These are phyloP conservation scores for Rhizophora apiculata DNA, from an alignment of 345 rosid species.

Conservation along the genomic window DNA sequence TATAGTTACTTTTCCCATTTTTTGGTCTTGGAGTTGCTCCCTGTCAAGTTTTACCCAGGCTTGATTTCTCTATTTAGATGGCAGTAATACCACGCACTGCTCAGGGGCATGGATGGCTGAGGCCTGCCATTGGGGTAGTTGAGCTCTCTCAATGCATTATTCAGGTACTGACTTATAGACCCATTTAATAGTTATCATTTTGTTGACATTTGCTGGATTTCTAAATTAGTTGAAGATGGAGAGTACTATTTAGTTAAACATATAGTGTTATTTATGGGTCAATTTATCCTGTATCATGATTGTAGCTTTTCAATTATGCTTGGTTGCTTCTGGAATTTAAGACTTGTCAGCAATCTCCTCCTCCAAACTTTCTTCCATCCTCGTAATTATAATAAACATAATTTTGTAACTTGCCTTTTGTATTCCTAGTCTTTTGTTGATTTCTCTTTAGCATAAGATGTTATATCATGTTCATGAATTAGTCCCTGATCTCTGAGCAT, in stretches of 20 bases:
- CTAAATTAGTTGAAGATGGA: no score
- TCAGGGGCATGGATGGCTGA: conserved; percentile 97
- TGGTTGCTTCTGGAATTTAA: no score
- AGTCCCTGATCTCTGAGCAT: no score
- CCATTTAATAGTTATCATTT: not conserved
- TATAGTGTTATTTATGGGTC: no score
- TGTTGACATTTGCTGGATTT: not conserved
- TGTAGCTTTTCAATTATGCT: no score
- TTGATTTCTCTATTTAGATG: conserved; percentile 55
- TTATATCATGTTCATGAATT: not conserved
- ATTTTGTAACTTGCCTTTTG: no score
- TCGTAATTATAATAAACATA: no score
- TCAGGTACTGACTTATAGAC: conserved; percentile 54
- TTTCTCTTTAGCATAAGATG: not conserved
- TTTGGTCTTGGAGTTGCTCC: not conserved
- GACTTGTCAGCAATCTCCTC: no score
- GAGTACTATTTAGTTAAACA: no score
- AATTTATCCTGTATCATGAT: no score
- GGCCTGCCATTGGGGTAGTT: conserved; percentile 91
- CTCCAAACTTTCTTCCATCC: no score
- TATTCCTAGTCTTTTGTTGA: no score
- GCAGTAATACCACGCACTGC: conserved; percentile 83
- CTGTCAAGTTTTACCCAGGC: not conserved
- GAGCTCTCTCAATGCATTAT: conserved; percentile 96
- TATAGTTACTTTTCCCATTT: conserved; percentile 1